Evolutionary conservation across 2,329 filamentous ascomycete species (phyloP), one percentile per base, ranked within the genome.

Genomic region (Aspergillus pseudonomiae): DNA sequence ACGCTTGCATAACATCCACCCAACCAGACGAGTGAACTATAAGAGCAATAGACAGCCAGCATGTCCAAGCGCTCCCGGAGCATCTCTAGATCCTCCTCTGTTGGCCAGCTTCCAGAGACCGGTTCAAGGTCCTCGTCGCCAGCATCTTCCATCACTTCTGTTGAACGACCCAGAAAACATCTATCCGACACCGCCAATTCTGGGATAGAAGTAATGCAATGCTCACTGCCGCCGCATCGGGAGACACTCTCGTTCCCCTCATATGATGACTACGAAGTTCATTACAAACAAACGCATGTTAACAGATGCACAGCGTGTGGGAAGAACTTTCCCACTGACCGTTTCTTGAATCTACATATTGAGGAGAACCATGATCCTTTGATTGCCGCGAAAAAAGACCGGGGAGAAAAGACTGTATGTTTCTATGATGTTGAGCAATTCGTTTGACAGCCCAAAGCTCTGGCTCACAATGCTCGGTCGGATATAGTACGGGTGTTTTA

Each of bases 301-400:
- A 94, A 97, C 76, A 88, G 94, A 50, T 99, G 95, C 75, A 82
- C 89, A 11, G 90, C 93, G 73, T 99, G 95, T 76, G 84, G 86
- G 61, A 93, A 87, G 75, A 98, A 97, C 75, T 93, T 98, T 66
- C 95, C 95, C 1, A 93, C 92, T 0, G 85, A 89, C 41, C 89
- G 94, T 75, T 88, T 95, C 60, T 83, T 99, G 57, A 83, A 85
- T 62, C 79, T 98, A 53, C 95, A 99, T 75, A 94, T 97, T 68
- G 89, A 94, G 69, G 95, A 98, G 78, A 92, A 90, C 68, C 95
- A 98, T 78, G 93, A 99, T 78, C 87, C 93, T 9, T 85, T 98
- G 64, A 84, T 87, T 45, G 88, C 87, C 57, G 86, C 92, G 12
- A 87, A 84, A 73, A 87, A 89, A 69, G 93, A 93, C 59, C 87